Evolutionary conservation across 2,329 filamentous ascomycete species (phyloP).

Genomic region (Hypoxylon sp.): DNA sequence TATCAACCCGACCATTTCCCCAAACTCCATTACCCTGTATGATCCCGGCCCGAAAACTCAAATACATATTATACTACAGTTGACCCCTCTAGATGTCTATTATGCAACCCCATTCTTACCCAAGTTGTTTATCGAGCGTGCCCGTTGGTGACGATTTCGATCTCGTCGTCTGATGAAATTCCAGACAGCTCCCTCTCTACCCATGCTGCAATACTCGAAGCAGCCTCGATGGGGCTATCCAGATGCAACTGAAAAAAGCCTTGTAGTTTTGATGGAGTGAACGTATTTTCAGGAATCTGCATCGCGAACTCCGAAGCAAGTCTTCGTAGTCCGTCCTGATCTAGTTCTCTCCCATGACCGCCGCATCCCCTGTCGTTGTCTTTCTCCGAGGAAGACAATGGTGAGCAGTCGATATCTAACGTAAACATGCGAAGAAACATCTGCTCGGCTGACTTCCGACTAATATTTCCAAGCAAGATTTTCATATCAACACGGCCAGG

Average conservation of each 20-base stretch:
- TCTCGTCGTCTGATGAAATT: conserved; percentile 49
- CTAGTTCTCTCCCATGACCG: conserved; percentile 7
- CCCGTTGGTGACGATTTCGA: conserved; percentile 50
- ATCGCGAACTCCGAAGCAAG: conserved; percentile 52
- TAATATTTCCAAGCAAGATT: conserved; percentile 61
- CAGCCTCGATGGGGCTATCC: conserved; percentile 52
- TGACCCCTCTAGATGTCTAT: conserved; percentile 8
- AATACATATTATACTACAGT: conserved; percentile 25
- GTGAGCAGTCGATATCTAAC: conserved; percentile 42
- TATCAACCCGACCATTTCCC: conserved; percentile 6
- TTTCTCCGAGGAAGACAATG: conserved; percentile 6
- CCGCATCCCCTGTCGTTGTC: conserved; percentile 5
- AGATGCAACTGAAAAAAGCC: conserved; percentile 57
- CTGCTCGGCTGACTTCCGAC: conserved; percentile 53
- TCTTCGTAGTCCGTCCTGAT: conserved; percentile 32
- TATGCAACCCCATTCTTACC: conserved; percentile 8
- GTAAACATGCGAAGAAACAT: conserved; percentile 58
- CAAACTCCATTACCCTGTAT: conserved; percentile 22
- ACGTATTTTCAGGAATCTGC: conserved; percentile 54
- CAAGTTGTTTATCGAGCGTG: conserved; percentile 17
- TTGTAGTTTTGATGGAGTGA: conserved; percentile 57
- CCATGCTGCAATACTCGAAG: conserved; percentile 49
- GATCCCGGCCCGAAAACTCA: conserved; percentile 2
- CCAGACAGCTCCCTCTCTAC: conserved; percentile 51
- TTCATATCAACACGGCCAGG: conserved; percentile 74